Evolutionary conservation across 2,329 filamentous ascomycete genomes (phyloP), one percentile per base, ranked within the genome.

Genomic region (Ophiobolus disseminans): DNA sequence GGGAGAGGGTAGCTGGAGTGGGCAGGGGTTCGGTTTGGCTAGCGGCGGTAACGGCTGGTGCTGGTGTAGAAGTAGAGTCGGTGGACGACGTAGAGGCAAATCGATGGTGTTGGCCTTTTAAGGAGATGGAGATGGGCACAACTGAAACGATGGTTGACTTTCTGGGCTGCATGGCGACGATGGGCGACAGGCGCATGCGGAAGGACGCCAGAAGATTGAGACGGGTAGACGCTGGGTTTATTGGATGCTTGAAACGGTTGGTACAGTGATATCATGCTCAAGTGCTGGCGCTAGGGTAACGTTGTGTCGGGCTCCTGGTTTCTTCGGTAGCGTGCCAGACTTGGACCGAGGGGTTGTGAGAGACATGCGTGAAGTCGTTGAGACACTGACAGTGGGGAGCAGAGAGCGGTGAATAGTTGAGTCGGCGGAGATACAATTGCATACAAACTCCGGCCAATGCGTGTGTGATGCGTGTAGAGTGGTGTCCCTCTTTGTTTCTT

Each of bases 401-500:
- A n/a, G n/a, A n/a, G n/a, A n/a, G n/a, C n/a, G n/a, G n/a, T n/a
- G n/a, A n/a, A n/a, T n/a, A n/a, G 3, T 4, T 20, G 21, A 14
- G 6, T 8, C 16, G 30, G 30, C 6, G 30, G 30, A 32, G 30
- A 32, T 32, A 14, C 10, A 11, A 7, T 14, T 4, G 16, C 7
- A 14, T 14, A 8, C 9, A 4, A 32, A 32, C 30, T 3, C 30
- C 30, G 9, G 13, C 4, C 7, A 14, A 32, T 32, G 30, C 30
- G 20, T 14, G 16, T 11, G 25, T 14, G 25, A n/a, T 20, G 20
- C 20, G 28, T 53, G 43, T 41, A 43, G 32, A 48, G 45, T 44
- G 40, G 38, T 43, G 35, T 48, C 38, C 19, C 40, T 25, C 26
- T n/a, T n/a, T n/a, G n/a, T n/a, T n/a, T n/a, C n/a, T n/a, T n/a